These are phyloP conservation scores for Breviolum minutum DNA, from an alignment of 73 alveolate genomes.

Conservation along the genomic window DNA sequence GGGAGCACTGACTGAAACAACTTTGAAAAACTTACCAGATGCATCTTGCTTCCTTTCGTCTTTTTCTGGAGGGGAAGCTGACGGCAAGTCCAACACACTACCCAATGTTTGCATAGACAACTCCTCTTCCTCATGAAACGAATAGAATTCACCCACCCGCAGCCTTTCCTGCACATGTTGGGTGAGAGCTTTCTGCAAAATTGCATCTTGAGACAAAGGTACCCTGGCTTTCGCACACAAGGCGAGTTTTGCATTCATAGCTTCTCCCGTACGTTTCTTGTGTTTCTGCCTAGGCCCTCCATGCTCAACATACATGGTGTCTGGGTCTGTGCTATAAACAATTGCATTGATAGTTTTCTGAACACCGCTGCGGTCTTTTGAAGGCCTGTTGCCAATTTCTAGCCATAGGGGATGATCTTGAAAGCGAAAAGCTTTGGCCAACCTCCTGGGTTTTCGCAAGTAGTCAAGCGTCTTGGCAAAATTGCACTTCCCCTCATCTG, in stretches of 20 bases:
- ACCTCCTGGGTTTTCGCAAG: not conserved
- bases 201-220: not conserved
- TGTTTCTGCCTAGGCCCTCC: not conserved
- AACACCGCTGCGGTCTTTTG: not conserved
- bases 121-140: not conserved
- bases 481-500: not conserved
- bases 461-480: not conserved
- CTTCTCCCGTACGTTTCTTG: not conserved
- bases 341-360: not conserved
- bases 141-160: not conserved
- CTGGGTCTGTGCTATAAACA: not conserved
- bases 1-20: not conserved
- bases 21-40: not conserved
- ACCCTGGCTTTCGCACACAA: not conserved
- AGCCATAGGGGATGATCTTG: not conserved
- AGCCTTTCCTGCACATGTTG: not conserved
- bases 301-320: not conserved
- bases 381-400: not conserved
- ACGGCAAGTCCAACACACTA: not conserved
- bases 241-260: not conserved
- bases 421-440: not conserved
- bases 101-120: not conserved
- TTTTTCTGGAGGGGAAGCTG: not conserved
- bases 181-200: not conserved
- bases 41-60: not conserved